Base-by-base conservation (phyloP, 768 basidiomycete species). In the Auriscalpium orientale region DNA sequence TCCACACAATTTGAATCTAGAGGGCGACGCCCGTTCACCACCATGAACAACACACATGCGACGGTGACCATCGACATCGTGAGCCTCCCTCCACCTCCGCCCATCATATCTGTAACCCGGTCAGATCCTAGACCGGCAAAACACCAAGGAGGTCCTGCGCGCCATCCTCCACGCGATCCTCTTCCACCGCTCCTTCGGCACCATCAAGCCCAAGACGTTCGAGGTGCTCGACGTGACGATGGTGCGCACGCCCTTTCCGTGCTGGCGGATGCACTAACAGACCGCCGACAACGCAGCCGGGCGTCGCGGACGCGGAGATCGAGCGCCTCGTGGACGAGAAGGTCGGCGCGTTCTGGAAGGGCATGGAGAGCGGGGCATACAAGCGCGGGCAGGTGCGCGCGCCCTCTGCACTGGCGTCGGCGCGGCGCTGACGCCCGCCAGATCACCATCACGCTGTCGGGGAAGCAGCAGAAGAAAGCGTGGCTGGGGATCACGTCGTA, bases 201-300 rank as follows among this genome's bases (percentile, higher is more conserved):
- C 81, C 0, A 79, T 92, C 45, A 89, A 85, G 61, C 86, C 91
- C 0, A 79, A 80, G 61, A 84, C 78, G 2, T 85, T 87, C 57
- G 90, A 92, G 56, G 83, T 92, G 0, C 76, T 91, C 11, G 90
- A 92, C 67, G 83, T 93, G 20, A 91, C 89, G 1, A 85, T 93
- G 84, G 89, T 90, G 52, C 43, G 82, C 3, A 34, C 5, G 2
- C 22, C 15, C n/a, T 51, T 36, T n/a, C n/a, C 52, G 18, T 36
- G 21, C 37, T n/a, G 28, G 6, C 45, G 28, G 28, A 7, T 28
- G 38, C 10, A 43, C 15, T 11, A 18, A 8, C 43, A n/a, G 45
- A 8, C 8, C n/a, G 4, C 15, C 33, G 21, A 35, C 33, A 16
- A 44, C 16, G 13, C 45, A 90, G 89, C 90, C 90, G 2, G 90